These are phyloP conservation scores for Tricholoma furcatifolium DNA, from an alignment of 768 basidiomycete genomes.

Conservation along the genomic window DNA sequence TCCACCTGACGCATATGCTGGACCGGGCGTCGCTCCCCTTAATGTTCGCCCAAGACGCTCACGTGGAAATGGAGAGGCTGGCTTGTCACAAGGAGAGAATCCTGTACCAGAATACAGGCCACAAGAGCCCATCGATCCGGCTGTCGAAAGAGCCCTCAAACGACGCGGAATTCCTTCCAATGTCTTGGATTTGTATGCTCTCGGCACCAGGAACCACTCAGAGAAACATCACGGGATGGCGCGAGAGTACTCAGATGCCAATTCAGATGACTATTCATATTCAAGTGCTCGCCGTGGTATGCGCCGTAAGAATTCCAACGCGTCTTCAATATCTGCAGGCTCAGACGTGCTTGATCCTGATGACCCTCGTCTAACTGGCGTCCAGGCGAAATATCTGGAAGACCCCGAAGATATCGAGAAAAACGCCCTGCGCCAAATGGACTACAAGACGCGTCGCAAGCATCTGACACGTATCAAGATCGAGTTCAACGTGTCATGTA, in stretches of 20 bases:
- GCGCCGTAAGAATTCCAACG: constrained; percentile 42
- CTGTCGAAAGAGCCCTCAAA: constrained; percentile 33
- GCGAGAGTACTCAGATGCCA: constrained; percentile 15
- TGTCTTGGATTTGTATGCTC: constrained; percentile 51
- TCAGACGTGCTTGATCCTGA: constrained; percentile 67
- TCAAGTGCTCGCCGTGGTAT: constrained; percentile 26
- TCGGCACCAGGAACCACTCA: constrained; percentile 22
- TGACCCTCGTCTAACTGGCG: constrained; percentile 68
- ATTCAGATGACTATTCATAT: constrained; percentile 20
- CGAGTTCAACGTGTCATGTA: constrained; percentile 75
- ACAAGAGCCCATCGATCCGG: constrained; percentile 22
- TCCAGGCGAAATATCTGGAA: constrained; percentile 46
- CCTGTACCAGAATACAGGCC: constrained; percentile 21
- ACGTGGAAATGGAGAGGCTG: constrained; percentile 33
- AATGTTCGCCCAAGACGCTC: constrained; percentile 23
- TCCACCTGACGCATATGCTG: constrained; percentile 43
- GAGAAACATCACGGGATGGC: constrained; percentile 13
- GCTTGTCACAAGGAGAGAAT: constrained; percentile 34
- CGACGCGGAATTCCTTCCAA: constrained; percentile 49
- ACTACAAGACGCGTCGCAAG: constrained; percentile 66
- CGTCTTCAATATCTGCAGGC: constrained; percentile 37
- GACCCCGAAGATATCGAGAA: constrained; percentile 64
- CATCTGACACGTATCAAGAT: constrained; percentile 63
- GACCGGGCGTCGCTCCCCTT: constrained; percentile 15
- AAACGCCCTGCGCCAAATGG: constrained; percentile 60